Evolutionary conservation across 2,329 filamentous ascomycete species (phyloP), one percentile per base, ranked within the genome.

Genomic region (Colletotrichum sidae): DNA sequence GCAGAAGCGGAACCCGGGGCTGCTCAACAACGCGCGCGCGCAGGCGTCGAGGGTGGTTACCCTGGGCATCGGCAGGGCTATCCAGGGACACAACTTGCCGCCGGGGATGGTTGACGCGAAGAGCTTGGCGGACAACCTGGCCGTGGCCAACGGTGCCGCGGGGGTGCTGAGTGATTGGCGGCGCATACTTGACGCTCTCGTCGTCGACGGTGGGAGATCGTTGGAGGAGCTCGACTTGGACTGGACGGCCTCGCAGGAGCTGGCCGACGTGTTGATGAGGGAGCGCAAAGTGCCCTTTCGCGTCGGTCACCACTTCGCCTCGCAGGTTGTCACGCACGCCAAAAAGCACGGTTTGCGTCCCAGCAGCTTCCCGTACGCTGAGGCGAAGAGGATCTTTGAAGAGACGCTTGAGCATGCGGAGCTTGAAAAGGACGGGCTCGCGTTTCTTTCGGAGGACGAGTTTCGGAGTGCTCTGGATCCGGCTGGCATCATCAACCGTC

Each of bases 251-350:
- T 66, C 63, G 17, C 63, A 66, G 11, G 63, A 66, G 13, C 13
- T 66, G 37, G 63, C 63, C 9, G 63, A 66, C 8, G 6, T 64
- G 1, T 34, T 66, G 2, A 66, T 63, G 63, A 50, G 63, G 4
- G 53, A 58, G n/a, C 41, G 53, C 47, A 54, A 49, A 2, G 53
- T 66, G 15, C 63, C 63, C 2, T 66, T 66, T 10, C 59, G 63
- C 45, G 53, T 66, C 6, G 63, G 63, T 6, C 63, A 66, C 6
- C 63, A 66, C 53, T 66, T 66, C 39, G 63, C 63, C n/a, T 66
- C 63, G 6, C 52, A 64, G 17, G 52, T 53, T 12, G 63, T 66
- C 7, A 66, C 47, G 44, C 44, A 50, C 6, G 63, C 63, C 15
- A 66, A 66, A 15, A 15, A 33, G 2, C 11, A 49, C 2, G 53